Conservation (phyloP, 495 filamentous ascomycete genomes). For the Xylaria cubensis region DNA sequence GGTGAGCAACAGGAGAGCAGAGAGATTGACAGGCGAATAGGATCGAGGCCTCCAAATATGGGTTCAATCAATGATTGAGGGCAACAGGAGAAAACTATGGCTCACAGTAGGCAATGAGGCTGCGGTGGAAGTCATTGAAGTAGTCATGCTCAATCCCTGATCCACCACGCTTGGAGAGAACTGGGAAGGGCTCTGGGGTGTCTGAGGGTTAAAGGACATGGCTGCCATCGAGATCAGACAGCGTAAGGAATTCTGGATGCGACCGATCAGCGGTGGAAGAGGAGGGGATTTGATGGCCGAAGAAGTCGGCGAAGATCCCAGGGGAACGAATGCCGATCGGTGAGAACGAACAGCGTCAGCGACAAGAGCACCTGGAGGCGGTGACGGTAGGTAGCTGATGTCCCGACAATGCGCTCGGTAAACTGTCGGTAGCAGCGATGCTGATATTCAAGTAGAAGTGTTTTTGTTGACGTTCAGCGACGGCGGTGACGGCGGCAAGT, state of each 20-base stretch:
- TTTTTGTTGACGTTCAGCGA: constrained; percentile 17
- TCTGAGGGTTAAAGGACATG: constrained; percentile 65
- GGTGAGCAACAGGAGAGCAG: background rate
- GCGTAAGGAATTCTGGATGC: constrained; percentile 7
- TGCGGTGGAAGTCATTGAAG: constrained; percentile 52
- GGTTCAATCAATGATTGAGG: background rate
- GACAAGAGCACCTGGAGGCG: constrained; percentile 6
- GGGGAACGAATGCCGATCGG: constrained; percentile 18
- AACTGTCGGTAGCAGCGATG: background rate
- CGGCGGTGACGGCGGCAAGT: constrained; percentile 26
- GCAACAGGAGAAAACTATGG: background rate
- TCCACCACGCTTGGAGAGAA: constrained; percentile 55
- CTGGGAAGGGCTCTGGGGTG: constrained; percentile 65
- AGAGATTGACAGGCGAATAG: background rate
- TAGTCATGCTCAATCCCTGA: constrained; percentile 51
- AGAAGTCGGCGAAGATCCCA: constrained; percentile 23
- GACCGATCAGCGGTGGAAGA: constrained; percentile 25
- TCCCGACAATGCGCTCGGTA: constrained; percentile 15
- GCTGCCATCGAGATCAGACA: constrained; percentile 44
- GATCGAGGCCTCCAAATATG: background rate
- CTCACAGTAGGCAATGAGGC: constrained; percentile 53
- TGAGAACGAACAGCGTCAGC: constrained; percentile 1
- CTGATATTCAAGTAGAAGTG: background rate
- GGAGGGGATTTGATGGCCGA: constrained; percentile 23
- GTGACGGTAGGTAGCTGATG: background rate